These are phyloP conservation scores for Carnegiea gigantea DNA, from an alignment of 179 eudicot species.

Conservation along the genomic window DNA sequence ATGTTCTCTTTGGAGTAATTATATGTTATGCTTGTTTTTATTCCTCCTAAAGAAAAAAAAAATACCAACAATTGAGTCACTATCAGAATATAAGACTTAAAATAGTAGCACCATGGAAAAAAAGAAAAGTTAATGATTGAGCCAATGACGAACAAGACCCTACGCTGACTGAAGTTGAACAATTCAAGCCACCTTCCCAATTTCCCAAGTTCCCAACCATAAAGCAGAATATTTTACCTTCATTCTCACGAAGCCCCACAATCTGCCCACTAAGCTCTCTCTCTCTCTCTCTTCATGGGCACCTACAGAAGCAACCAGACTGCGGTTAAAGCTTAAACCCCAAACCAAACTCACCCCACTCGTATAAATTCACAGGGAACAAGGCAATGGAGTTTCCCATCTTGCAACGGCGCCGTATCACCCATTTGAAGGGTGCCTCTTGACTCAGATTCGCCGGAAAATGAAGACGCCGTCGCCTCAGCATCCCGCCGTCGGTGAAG, in stretches of 20 bases:
- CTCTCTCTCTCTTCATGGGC: slow-evolving; percentile 16
- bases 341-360: slow-evolving; percentile 15
- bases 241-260: slow-evolving; percentile 8
- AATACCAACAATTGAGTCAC: neutral
- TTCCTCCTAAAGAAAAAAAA: neutral
- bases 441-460: slow-evolving; percentile 7
- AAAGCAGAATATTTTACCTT: slow-evolving; percentile 9
- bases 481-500: neutral
- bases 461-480: slow-evolving; percentile 25
- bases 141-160: neutral
- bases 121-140: neutral
- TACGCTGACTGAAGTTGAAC: neutral
- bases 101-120: neutral
- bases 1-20: too few species aligned
- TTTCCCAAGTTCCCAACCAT: slow-evolving; percentile 16
- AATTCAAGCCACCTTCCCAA: slow-evolving; percentile 28
- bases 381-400: neutral
- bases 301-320: slow-evolving; percentile 34
- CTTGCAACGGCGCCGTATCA: neutral
- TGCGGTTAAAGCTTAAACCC: slow-evolving; percentile 36
- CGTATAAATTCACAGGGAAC: neutral
- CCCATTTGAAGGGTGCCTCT: neutral
- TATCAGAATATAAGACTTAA: neutral
- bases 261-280: neutral
- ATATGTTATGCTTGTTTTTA: too few species aligned